These are phyloP conservation scores for Nicotiana attenuata DNA, from an alignment of 257 asterid species.

Conservation along the genomic window DNA sequence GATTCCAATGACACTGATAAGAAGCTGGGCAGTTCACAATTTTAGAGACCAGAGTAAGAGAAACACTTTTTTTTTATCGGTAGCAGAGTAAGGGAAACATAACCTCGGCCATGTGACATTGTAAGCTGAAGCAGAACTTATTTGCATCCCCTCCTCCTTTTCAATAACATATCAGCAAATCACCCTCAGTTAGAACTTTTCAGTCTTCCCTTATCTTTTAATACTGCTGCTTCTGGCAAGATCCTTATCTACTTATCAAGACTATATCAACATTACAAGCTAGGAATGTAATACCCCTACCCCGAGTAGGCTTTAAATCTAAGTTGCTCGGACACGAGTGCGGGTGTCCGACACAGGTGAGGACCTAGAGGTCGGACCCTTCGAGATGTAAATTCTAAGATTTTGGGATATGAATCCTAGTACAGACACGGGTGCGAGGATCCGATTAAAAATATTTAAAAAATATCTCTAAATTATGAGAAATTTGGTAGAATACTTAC, in stretches of 20 bases:
- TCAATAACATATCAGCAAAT: neutral
- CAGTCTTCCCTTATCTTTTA: neutral
- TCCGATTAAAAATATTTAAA: too few relatives aligned
- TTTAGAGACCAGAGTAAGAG: neutral
- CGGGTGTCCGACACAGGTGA: too few relatives aligned
- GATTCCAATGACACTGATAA: neutral
- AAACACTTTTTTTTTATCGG: neutral
- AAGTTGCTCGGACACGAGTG: too few relatives aligned
- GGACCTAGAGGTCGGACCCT: too few relatives aligned
- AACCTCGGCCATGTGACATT: neutral
- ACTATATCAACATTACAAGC: neutral
- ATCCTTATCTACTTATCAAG: neutral
- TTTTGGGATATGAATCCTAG: too few relatives aligned
- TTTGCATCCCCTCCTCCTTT: neutral
- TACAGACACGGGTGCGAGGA: too few relatives aligned
- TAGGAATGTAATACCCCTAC: too few relatives aligned
- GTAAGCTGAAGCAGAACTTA: neutral
- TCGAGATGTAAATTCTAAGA: too few relatives aligned
- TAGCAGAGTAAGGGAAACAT: neutral
- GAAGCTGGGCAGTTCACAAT: neutral
- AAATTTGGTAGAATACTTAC: too few relatives aligned
- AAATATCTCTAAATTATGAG: too few relatives aligned
- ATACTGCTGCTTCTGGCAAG: neutral
- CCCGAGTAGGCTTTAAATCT: too few relatives aligned
- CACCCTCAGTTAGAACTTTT: neutral